These are phyloP conservation scores for Lizonia empirigonia DNA, from an alignment of 2,329 filamentous ascomycete species.

Conservation along the genomic window DNA sequence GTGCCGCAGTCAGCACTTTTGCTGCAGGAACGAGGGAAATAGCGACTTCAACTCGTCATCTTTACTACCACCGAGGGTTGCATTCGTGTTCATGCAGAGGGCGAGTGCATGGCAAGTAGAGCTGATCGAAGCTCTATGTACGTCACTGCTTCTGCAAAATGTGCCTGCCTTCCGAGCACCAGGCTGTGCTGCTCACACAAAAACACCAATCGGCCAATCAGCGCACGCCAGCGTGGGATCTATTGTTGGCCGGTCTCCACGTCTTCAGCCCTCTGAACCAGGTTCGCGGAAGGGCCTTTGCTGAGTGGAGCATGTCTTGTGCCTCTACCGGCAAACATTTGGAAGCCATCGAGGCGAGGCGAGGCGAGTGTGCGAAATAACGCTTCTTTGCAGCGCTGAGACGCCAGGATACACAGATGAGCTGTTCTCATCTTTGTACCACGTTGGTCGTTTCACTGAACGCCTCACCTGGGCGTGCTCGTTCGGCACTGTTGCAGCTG, in stretches of 20 bases:
- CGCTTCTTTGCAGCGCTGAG: background rate
- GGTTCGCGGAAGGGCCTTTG: constrained; percentile 4
- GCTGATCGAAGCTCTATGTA: too few relatives aligned
- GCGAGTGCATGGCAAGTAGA: background rate
- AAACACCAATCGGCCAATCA: constrained; percentile 5
- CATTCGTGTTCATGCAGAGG: constrained; percentile 14
- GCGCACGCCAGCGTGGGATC: background rate
- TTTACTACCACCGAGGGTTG: background rate
- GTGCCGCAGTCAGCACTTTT: constrained; percentile 19
- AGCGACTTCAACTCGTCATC: background rate
- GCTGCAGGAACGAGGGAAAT: constrained; percentile 24
- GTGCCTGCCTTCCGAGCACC: constrained; percentile 4
- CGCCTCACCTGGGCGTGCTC: constrained; percentile 17
- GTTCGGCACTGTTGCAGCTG: constrained; percentile 14
- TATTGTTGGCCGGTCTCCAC: constrained; percentile 11
- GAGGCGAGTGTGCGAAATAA: background rate
- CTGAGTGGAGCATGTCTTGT: constrained; percentile 5
- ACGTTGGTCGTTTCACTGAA: constrained; percentile 6
- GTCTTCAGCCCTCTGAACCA: constrained; percentile 12
- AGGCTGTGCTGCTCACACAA: background rate
- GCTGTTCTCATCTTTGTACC: constrained; percentile 4
- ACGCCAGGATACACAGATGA: constrained; percentile 8
- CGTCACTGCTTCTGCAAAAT: background rate
- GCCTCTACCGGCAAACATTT: background rate
- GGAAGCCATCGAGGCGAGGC: constrained; percentile 2